Evolutionary conservation across 176 grass and related monocot species (phyloP), one percentile per base, ranked within the genome.

Genomic region (Phyllostachys edulis): DNA sequence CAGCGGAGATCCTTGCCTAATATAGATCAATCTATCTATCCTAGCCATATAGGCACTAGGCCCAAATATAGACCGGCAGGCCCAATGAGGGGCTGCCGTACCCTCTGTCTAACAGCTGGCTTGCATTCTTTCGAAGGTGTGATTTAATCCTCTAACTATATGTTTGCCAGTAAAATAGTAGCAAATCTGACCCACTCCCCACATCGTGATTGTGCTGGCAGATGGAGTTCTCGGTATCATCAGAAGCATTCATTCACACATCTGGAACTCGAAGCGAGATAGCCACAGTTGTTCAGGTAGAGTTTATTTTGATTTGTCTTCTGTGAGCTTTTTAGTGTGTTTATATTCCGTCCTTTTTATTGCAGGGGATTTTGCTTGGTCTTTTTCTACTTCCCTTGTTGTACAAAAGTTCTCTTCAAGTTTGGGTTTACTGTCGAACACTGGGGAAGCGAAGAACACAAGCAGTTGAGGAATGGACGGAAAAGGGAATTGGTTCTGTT

Each of bases 231-330:
- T 73, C 65, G 5, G 2, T 88, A 52, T 84, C 88, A 80, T 87
- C 83, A 64, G 71, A 82, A 76, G 66, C 47, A 79, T 64, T 80
- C 69, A 85, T 90, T 81, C 83, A 71, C 84, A 52, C 64, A 8
- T 80, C 92, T 81, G 84, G 89, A 89, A 85, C 66, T 78, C 86
- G 61, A 83, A 85, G 85, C 11, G 91, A 96, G 85, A 90, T 99
- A 76, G 66, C 85, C 24, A 87, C 81, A 57, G 63, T 96, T 90
- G 88, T 96, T 94, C 96, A 99, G 96, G 96, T 99, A 92, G 40
- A 42, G 0, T 44, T 57, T 62, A 65, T 89, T 80, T 71, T 9
- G 10, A 24, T 77, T 77, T 20, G 64, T 69, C 20, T 85, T 40
- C 13, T 4, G 56, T 87, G 73, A 72, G 7, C 47, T 81, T 57